phyloP scores from a whole-genome alignment of 805 yeast genomes.

The Nadsonia fulvescens region DNA sequence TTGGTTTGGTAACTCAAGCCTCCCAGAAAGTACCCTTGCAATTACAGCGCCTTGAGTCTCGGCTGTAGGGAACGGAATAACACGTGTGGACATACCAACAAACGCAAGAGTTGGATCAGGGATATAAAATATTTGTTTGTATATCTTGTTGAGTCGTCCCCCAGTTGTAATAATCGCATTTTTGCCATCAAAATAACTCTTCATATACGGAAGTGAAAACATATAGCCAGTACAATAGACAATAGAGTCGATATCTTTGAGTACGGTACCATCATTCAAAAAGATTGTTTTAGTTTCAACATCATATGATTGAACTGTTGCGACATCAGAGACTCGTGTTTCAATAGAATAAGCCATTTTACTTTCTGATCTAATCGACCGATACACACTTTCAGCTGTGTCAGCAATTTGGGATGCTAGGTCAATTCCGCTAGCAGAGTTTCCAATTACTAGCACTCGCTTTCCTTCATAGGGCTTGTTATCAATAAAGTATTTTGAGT shows the following conservation, averaged over 20 bases:
- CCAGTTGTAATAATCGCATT: slow-evolving; percentile 30
- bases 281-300: slow-evolving; percentile 17
- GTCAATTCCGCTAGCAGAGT: slow-evolving; percentile 64
- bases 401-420: slow-evolving; percentile 42
- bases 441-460: slow-evolving; percentile 53
- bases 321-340: too few relatives aligned
- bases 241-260: slow-evolving; percentile 34
- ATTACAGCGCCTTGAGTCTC: slow-evolving; percentile 50
- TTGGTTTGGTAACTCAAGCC: slow-evolving; percentile 31
- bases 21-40: slow-evolving; percentile 41
- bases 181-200: slow-evolving; percentile 13
- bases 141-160: slow-evolving; percentile 25
- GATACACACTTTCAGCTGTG: slow-evolving; percentile 24
- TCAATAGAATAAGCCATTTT: slow-evolving; percentile 24
- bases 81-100: slow-evolving; percentile 27
- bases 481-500: slow-evolving; percentile 37
- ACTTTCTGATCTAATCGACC: slow-evolving; percentile 27
- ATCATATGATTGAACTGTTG: too few relatives aligned
- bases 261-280: slow-evolving; percentile 30
- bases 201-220: slow-evolving; percentile 45
- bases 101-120: slow-evolving; percentile 48
- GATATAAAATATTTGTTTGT: slow-evolving; percentile 23
- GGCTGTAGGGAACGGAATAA: slow-evolving; percentile 18
- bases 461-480: slow-evolving; percentile 27
- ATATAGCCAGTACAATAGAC: slow-evolving; percentile 65